Conservation (phyloP, 2,329 filamentous ascomycete species). For the Sarocladiaceae sp. region DNA sequence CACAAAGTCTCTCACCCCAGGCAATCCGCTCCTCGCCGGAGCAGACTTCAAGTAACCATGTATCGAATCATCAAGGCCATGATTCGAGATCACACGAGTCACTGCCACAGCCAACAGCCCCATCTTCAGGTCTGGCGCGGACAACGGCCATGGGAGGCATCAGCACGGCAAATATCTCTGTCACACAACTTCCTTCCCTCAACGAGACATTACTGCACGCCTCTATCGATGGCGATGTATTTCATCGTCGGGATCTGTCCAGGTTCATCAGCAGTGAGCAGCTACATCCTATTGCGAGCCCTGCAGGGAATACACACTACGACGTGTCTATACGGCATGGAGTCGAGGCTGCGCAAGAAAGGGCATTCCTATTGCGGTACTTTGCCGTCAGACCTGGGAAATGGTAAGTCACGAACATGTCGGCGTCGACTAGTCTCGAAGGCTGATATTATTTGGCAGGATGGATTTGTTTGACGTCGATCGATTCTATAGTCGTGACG, state of each 20-base stretch:
- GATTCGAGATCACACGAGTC: too few relatives aligned
- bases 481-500: constrained; percentile 3
- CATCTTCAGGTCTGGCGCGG: too few relatives aligned
- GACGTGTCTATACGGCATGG: not conserved
- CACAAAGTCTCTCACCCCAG: too few relatives aligned
- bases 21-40: too few relatives aligned
- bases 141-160: not conserved
- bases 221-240: not conserved
- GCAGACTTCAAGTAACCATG: too few relatives aligned
- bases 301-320: not conserved
- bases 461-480: constrained; percentile 4
- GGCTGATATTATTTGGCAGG: not conserved
- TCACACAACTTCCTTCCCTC: not conserved
- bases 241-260: not conserved
- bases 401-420: not conserved
- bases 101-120: too few relatives aligned
- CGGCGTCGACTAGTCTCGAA: not conserved
- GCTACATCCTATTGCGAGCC: not conserved
- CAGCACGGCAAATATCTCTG: not conserved
- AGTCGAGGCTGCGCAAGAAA: not conserved
- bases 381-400: not conserved
- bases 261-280: not conserved
- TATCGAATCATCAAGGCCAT: too few relatives aligned
- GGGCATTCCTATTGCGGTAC: not conserved
- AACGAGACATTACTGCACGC: not conserved